Evolutionary conservation across 2,329 filamentous ascomycete species (phyloP).

Genomic region (Botrytis hyacinthi): DNA sequence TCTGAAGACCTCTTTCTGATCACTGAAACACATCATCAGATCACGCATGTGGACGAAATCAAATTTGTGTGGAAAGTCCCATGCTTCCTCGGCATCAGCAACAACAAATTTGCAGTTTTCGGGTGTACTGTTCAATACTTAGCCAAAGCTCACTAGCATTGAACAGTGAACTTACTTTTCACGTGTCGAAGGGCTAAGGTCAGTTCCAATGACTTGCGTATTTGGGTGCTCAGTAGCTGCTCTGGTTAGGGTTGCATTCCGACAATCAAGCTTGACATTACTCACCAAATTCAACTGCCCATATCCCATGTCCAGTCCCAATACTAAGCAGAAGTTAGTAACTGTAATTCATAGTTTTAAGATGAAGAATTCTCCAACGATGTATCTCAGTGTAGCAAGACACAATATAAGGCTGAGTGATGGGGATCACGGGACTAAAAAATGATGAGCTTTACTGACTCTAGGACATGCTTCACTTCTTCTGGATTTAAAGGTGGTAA

Average conservation of each 20-base stretch:
- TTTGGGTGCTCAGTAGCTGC: constrained; percentile 12
- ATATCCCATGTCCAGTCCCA: constrained; percentile 57
- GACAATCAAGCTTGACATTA: constrained; percentile 21
- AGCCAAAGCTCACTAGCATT: background rate
- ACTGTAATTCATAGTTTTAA: background rate
- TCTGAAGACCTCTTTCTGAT: constrained; percentile 22
- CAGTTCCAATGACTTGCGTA: constrained; percentile 12
- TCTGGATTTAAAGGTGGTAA: constrained; percentile 33
- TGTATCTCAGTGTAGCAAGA: background rate
- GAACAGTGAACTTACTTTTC: background rate
- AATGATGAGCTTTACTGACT: constrained; percentile 30
- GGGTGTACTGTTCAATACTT: constrained; percentile 2
- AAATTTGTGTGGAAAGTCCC: constrained; percentile 47
- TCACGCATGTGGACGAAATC: constrained; percentile 46
- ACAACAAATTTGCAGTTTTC: constrained; percentile 43
- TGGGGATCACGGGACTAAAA: background rate
- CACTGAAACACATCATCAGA: constrained; percentile 24
- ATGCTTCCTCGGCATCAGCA: constrained; percentile 51
- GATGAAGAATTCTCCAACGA: background rate
- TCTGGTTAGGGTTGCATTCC: background rate
- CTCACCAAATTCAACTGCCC: constrained; percentile 58
- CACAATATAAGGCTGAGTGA: too few relatives aligned
- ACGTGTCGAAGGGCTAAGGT: constrained; percentile 1
- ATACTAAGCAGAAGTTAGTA: constrained; percentile 26
- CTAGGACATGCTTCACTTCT: constrained; percentile 36